Conservation (phyloP, 2,329 filamentous ascomycete genomes). For the Diaporthe capsici region DNA sequence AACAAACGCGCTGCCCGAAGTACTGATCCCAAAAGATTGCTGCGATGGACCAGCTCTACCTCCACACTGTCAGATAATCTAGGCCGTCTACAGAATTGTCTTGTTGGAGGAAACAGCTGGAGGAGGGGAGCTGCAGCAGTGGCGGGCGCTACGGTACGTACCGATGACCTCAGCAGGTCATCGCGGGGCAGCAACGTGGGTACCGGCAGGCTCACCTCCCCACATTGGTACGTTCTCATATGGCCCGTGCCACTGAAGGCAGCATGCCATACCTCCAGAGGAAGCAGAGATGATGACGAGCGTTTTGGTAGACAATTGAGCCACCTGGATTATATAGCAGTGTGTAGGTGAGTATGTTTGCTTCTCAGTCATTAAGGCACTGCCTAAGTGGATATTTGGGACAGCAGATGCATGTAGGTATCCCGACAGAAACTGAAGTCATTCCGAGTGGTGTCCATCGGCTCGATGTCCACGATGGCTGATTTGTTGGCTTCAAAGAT, state of each 20-base stretch:
- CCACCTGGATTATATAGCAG: neutral
- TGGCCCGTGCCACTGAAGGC: neutral
- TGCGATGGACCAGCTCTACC: neutral
- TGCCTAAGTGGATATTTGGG: too few species aligned
- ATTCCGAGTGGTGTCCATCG: neutral
- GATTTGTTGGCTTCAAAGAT: neutral
- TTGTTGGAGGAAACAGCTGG: neutral
- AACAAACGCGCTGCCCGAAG: neutral
- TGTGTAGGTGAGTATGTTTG: neutral
- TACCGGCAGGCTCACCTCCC: neutral
- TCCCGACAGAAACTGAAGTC: too few species aligned
- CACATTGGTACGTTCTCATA: neutral
- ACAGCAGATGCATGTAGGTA: too few species aligned
- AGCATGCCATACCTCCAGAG: neutral
- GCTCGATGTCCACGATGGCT: neutral
- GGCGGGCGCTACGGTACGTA: conserved; percentile 18
- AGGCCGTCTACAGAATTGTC: neutral
- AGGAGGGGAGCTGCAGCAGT: conserved; percentile 20
- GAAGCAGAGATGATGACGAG: neutral
- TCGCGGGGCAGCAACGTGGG: conserved; percentile 31
- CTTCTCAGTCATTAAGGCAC: neutral
- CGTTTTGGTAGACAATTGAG: neutral
- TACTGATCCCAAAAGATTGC: neutral
- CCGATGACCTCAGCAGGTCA: conserved; percentile 39
- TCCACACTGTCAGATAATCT: neutral